Evolutionary conservation across 2,329 filamentous ascomycete species (phyloP).

Genomic region (Cordyceps farinosa): DNA sequence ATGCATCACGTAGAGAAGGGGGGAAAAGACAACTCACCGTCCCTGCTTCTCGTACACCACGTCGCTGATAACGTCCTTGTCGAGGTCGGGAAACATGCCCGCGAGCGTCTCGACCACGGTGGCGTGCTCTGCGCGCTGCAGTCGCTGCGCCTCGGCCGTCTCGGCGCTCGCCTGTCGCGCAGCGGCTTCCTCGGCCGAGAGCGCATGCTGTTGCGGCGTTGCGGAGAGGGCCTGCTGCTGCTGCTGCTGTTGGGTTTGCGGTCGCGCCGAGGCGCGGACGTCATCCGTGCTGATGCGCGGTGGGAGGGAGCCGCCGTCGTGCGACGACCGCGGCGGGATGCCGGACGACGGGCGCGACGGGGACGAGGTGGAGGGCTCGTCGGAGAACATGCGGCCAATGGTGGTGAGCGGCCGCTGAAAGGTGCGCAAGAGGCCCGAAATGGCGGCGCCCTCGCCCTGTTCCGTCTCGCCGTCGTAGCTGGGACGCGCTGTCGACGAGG

Average conservation of each 20-base stretch:
- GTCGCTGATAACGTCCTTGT: slow-evolving; percentile 92
- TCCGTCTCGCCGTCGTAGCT: slow-evolving; percentile 37
- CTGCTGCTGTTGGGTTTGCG: slow-evolving; percentile 16
- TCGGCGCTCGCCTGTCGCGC: slow-evolving; percentile 89
- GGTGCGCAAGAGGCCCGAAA: slow-evolving; percentile 78
- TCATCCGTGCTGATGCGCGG: slow-evolving; percentile 30
- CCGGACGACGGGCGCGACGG: slow-evolving; percentile 17
- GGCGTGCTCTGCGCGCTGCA: slow-evolving; percentile 79
- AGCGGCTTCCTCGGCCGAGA: slow-evolving; percentile 81
- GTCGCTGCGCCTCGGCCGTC: slow-evolving; percentile 76
- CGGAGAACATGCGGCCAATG: slow-evolving; percentile 92
- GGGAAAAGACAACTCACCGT: slow-evolving; percentile 55
- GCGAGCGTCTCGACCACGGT: slow-evolving; percentile 91
- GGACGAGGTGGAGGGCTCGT: slow-evolving; percentile 40
- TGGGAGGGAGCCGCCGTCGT: slow-evolving; percentile 10
- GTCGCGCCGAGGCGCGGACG: slow-evolving; percentile 28
- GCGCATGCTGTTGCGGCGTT: slow-evolving; percentile 30
- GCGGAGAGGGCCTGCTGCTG: not conserved
- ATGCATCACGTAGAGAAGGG: not conserved
- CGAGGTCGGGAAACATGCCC: slow-evolving; percentile 95
- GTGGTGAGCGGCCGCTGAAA: slow-evolving; percentile 89
- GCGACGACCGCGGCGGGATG: slow-evolving; percentile 29
- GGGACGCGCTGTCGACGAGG: slow-evolving; percentile 6
- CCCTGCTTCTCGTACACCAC: slow-evolving; percentile 95
- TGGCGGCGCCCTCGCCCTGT: slow-evolving; percentile 69